These are phyloP conservation scores for Umbelopsis isabellina DNA, from an alignment of 192 early-diverging fungal genomes.

Conservation along the genomic window DNA sequence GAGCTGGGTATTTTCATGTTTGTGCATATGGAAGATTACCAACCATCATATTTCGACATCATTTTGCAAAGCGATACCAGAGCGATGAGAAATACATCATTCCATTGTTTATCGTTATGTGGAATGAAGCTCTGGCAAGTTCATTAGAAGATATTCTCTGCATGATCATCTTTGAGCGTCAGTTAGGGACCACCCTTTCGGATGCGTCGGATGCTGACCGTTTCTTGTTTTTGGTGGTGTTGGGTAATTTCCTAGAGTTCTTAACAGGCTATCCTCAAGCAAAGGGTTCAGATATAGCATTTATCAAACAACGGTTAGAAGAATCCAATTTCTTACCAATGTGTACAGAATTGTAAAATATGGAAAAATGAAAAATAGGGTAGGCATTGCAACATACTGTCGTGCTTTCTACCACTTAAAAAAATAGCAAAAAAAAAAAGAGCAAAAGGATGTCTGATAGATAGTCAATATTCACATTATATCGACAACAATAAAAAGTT, in stretches of 20 bases:
- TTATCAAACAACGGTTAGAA: conserved; percentile 1
- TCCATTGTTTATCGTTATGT: conserved; percentile 4
- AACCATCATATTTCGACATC: conserved; percentile 1
- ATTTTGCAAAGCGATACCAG: neutral
- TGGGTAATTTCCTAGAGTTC: conserved; percentile 1
- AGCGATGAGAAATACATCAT: neutral
- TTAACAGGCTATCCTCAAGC: conserved; percentile 14
- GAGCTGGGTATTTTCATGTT: conserved; percentile 20
- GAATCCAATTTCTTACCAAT: neutral
- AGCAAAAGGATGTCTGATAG: neutral
- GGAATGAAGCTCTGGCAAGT: conserved; percentile 14
- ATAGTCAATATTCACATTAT: no score
- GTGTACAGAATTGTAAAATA: conserved; percentile 10
- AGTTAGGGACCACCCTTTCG: neutral
- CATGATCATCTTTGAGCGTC: conserved; percentile 8
- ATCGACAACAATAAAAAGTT: neutral
- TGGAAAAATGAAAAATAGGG: neutral
- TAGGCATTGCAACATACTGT: neutral
- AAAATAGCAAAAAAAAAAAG: conserved; percentile 2
- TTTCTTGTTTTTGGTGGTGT: conserved; percentile 7
- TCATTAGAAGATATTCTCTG: conserved; percentile 6
- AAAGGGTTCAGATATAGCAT: neutral
- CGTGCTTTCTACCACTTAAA: neutral
- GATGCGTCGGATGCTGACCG: conserved; percentile 9
- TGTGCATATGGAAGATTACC: conserved; percentile 13